Percentiles rank a stretch among this genome's conserved stretches.
Evolutionary conservation across 805 yeast species (phyloP).

Genomic region (Kregervanrija delftensis): DNA sequence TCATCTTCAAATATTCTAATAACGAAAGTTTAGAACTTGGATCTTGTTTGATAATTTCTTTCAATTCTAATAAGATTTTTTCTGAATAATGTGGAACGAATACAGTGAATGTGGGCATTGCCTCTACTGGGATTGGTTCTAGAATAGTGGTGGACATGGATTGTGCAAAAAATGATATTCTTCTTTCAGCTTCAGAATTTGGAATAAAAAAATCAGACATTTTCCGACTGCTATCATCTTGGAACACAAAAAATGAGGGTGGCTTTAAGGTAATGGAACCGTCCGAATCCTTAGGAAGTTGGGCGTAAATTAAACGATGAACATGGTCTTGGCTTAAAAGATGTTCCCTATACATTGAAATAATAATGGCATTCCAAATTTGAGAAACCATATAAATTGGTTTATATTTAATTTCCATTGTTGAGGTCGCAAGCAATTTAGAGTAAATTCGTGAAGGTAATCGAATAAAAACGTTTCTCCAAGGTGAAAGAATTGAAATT

Average conservation of each 20-base stretch:
- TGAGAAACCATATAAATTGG: slow-evolving; percentile 36
- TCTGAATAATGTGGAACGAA: slow-evolving; percentile 48
- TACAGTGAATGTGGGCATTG: slow-evolving; percentile 46
- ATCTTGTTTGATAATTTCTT: slow-evolving; percentile 41
- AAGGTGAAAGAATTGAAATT: slow-evolving; percentile 48
- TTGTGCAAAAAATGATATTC: slow-evolving; percentile 49
- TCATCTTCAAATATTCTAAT: slow-evolving; percentile 70
- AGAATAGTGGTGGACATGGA: slow-evolving; percentile 42
- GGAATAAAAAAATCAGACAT: slow-evolving; percentile 35
- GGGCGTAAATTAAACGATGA: slow-evolving; percentile 27
- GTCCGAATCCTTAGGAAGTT: slow-evolving; percentile 46
- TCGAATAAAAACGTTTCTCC: slow-evolving; percentile 48
- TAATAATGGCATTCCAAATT: slow-evolving; percentile 48
- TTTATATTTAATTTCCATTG: slow-evolving; percentile 38
- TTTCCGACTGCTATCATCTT: slow-evolving; percentile 38
- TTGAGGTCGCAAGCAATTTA: slow-evolving; percentile 38
- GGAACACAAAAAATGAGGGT: slow-evolving; percentile 42
- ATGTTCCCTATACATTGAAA: slow-evolving; percentile 51
- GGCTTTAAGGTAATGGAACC: slow-evolving; percentile 27
- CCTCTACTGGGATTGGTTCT: slow-evolving; percentile 39
- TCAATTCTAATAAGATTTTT: slow-evolving; percentile 36
- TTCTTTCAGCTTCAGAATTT: slow-evolving; percentile 43
- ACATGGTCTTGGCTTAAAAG: slow-evolving; percentile 44
- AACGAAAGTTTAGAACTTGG: slow-evolving; percentile 44
- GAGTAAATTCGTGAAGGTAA: slow-evolving; percentile 45